Evolutionary conservation across 1,284 basidiomycete genomes (phyloP).

Genomic region (Cryptococcus sp.): DNA sequence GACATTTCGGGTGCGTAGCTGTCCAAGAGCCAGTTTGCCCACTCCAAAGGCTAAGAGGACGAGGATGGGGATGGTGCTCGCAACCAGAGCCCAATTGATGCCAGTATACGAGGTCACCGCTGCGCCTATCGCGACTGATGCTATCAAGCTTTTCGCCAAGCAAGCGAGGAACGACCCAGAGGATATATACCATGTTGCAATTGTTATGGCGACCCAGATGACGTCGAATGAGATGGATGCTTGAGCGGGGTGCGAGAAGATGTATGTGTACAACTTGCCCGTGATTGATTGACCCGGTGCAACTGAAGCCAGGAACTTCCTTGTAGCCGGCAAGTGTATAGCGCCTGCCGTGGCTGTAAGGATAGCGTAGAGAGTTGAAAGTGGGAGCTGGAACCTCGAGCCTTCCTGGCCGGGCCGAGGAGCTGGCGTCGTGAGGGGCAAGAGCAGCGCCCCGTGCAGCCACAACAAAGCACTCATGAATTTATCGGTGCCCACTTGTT

Average conservation of each 20-base stretch:
- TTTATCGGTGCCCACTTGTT: constrained; percentile 54
- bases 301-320: constrained; percentile 19
- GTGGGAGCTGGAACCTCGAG: constrained; percentile 12
- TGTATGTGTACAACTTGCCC: constrained; percentile 23
- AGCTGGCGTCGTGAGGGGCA: constrained; percentile 57
- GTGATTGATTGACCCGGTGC: constrained; percentile 11
- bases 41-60: constrained; percentile 28
- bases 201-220: constrained; percentile 56
- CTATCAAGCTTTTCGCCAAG: constrained; percentile 7
- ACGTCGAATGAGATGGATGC: constrained; percentile 68
- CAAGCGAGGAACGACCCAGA: constrained; percentile 38
- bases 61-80: constrained; percentile 41
- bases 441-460: constrained; percentile 65
- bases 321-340: constrained; percentile 56
- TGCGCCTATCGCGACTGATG: background rate
- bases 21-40: constrained; percentile 16
- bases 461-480: constrained; percentile 65
- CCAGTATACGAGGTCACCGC: constrained; percentile 21
- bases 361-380: constrained; percentile 53
- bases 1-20: constrained; percentile 32
- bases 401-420: constrained; percentile 4
- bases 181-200: constrained; percentile 36
- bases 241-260: constrained; percentile 66
- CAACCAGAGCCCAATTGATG: constrained; percentile 43
- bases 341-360: constrained; percentile 40